Base-by-base conservation (phyloP, 495 filamentous ascomycete genomes). In the Penicillium egyptiacum region DNA sequence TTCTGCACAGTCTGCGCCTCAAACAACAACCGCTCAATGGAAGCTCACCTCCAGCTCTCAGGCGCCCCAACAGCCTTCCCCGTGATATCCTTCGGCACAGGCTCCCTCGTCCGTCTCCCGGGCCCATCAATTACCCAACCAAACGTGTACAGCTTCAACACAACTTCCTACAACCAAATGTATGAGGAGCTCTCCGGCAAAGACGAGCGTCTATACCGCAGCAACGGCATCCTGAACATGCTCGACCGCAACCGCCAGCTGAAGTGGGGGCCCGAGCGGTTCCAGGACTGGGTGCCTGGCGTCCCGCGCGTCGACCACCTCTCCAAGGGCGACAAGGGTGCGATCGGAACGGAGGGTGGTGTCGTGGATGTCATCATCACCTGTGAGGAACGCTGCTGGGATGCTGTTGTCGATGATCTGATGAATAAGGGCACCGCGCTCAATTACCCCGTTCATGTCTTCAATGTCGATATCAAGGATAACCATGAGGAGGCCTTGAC, bases 1-100 rank as follows among this genome's bases (percentile, higher is more conserved):
- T 97, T 98, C 76, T 99, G 95, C 81, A 99, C 95, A 3, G 94
- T 99, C 37, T 99, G 95, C 73, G 94, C 94, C 5, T 96, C 91
- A 64, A 98, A 99, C 67, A 86, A 97, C 63, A 97, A 98, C 67
- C 86, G 92, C 83, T 96, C 92, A 5, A 98, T 98, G 94, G 94
- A 98, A 81, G 92, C 91, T 11, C 95, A 99, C 73, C 86, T 96
- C 20, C 88, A 88, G 31, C 86, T 99, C 26, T 86, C 95, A 8
- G 78, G 86, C 47, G 88, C 90, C 19, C 54, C 73, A 4, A 62
- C 68, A 33, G 75, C 87, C n/a, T 97, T 90, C 71, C 95, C 94
- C 22, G 92, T 96, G 60, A 94, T 98, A 63, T 97, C 93, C 16
- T 99, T 99, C 73, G 95, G 95, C 54, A 99, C 95, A 1, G 95